Evolutionary conservation across 768 basidiomycete species (phyloP).

Genomic region (Lentinula sp.): DNA sequence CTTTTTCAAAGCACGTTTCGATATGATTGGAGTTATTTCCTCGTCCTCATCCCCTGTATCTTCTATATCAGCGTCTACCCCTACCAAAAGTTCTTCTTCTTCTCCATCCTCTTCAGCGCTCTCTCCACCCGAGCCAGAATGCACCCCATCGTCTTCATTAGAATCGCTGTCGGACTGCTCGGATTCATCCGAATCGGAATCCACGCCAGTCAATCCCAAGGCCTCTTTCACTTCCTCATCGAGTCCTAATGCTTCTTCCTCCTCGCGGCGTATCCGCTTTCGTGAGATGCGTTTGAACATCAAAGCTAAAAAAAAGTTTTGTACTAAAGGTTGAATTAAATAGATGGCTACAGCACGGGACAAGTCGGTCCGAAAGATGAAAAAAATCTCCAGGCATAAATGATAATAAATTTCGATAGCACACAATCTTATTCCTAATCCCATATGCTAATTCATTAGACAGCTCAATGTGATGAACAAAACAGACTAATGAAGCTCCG

Average conservation of each 20-base stretch:
- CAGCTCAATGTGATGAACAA: no score
- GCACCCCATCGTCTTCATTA: neutral
- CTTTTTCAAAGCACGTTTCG: neutral
- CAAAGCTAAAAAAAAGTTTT: no score
- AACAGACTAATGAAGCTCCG: no score
- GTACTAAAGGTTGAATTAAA: no score
- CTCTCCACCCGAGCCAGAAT: neutral
- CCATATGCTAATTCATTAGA: no score
- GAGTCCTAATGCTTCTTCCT: slow-evolving; percentile 38
- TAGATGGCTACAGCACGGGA: no score
- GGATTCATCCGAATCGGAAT: slow-evolving; percentile 38
- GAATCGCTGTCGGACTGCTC: slow-evolving; percentile 11
- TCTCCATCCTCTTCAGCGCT: neutral
- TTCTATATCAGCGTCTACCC: no score
- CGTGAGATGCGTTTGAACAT: slow-evolving; percentile 52
- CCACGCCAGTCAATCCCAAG: slow-evolving; percentile 38
- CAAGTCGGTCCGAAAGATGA: no score
- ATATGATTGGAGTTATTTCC: neutral
- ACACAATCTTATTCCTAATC: no score
- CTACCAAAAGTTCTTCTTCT: neutral
- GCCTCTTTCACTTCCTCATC: slow-evolving; percentile 36
- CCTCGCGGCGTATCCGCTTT: slow-evolving; percentile 31
- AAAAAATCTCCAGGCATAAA: no score
- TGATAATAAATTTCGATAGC: no score
- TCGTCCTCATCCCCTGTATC: neutral